Evolutionary conservation across 176 grass and related monocot genomes (phyloP).

Genomic region (Stipa capillata): DNA sequence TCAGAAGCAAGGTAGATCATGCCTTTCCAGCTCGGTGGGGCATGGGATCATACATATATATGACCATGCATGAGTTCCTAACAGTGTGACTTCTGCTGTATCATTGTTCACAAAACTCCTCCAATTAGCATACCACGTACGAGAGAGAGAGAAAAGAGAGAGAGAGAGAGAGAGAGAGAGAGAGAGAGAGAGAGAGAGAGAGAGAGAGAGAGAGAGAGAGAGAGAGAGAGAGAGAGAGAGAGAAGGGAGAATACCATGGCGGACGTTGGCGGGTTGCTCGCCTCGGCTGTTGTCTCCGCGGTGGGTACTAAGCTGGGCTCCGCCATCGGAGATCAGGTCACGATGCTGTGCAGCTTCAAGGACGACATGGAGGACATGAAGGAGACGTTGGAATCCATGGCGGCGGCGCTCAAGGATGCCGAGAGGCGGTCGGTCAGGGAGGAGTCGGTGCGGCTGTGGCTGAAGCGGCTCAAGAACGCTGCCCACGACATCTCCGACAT

Average conservation of each 20-base stretch:
- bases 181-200: not conserved
- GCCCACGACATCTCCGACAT: not conserved
- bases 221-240: not conserved
- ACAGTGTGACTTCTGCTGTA: not conserved
- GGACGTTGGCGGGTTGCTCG: not conserved
- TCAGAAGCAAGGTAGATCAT: not conserved
- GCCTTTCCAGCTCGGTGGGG: not conserved
- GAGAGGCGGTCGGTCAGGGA: not conserved
- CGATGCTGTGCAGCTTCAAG: not conserved
- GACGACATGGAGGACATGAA: not conserved
- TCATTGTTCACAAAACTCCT: not conserved
- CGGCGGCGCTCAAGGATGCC: not conserved
- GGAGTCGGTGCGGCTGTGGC: too few species aligned
- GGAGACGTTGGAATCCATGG: not conserved
- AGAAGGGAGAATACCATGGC: not conserved
- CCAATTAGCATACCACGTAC: not conserved
- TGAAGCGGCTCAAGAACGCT: not conserved
- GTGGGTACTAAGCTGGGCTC: not conserved
- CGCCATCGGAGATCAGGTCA: not conserved
- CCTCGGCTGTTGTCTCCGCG: not conserved
- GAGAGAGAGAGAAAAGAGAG: not conserved
- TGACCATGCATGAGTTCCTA: not conserved
- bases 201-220: not conserved
- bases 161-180: not conserved
- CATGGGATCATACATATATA: not conserved